These are phyloP conservation scores for Sporothrix luriei DNA, from an alignment of 2,329 filamentous ascomycete species.

Conservation along the genomic window DNA sequence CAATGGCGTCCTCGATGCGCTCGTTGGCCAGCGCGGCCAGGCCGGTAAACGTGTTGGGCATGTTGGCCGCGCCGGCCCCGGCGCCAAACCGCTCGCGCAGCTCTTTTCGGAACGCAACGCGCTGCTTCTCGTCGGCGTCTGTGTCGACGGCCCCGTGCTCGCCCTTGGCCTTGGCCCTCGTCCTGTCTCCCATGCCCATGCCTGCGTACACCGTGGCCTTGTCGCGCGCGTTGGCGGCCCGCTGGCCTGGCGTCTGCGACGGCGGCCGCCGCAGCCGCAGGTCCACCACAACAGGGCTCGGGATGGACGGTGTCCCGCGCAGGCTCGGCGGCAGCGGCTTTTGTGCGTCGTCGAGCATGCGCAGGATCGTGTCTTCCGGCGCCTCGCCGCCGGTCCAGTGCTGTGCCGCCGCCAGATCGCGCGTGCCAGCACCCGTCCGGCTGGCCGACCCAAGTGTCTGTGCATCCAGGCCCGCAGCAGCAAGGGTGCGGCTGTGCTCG, in stretches of 20 bases:
- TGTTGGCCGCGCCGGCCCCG: conserved; percentile 59
- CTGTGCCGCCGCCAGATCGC: conserved; percentile 65
- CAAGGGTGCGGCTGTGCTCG: conserved; percentile 53
- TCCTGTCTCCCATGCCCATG: conserved; percentile 38
- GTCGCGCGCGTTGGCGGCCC: conserved; percentile 59
- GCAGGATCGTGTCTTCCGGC: conserved; percentile 72
- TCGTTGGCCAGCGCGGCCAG: conserved; percentile 85
- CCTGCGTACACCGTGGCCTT: conserved; percentile 57
- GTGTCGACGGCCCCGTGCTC: conserved; percentile 49
- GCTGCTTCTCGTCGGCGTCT: conserved; percentile 69
- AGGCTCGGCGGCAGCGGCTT: conserved; percentile 64
- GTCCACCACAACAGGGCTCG: conserved; percentile 52
- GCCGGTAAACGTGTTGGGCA: conserved; percentile 77
- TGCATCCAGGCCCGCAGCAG: conserved; percentile 47
- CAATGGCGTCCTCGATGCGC: conserved; percentile 87
- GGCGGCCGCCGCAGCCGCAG: conserved; percentile 52
- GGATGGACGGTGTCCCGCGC: conserved; percentile 51
- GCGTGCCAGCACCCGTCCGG: conserved; percentile 68
- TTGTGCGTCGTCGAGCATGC: conserved; percentile 81
- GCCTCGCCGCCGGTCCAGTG: conserved; percentile 80
- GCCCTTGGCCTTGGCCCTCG: neutral
- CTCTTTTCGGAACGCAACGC: conserved; percentile 69
- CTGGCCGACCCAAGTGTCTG: conserved; percentile 38
- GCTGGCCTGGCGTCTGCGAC: conserved; percentile 49
- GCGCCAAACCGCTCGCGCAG: conserved; percentile 81